Evolutionary conservation across 768 basidiomycete species (phyloP).

Genomic region (Russula griseocarnosa): DNA sequence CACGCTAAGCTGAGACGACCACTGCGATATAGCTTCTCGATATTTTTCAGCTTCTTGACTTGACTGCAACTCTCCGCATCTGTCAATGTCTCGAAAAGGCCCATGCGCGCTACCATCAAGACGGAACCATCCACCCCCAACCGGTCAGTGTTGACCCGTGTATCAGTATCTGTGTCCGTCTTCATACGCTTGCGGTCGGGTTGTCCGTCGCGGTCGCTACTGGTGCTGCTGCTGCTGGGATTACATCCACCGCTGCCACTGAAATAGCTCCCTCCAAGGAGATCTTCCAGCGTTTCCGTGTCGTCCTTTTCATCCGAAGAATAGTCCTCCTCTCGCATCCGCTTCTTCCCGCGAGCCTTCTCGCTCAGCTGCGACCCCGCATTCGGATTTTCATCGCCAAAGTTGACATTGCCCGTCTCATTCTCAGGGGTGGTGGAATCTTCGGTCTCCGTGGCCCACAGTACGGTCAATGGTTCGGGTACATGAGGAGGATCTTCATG

Average conservation of each 20-base stretch:
- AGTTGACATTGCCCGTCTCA: too few relatives aligned
- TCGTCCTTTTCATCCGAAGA: background rate
- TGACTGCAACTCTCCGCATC: background rate
- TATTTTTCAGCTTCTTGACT: background rate
- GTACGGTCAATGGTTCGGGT: too few relatives aligned
- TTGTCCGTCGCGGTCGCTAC: background rate
- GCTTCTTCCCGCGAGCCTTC: slow-evolving; percentile 18
- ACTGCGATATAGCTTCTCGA: slow-evolving; percentile 4
- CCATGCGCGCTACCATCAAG: background rate
- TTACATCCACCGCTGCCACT: too few relatives aligned
- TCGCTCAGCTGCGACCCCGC: background rate
- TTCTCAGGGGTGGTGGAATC: too few relatives aligned
- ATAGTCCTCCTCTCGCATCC: slow-evolving; percentile 4
- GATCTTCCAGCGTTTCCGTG: too few relatives aligned
- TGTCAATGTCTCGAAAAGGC: background rate
- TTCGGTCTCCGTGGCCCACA: too few relatives aligned
- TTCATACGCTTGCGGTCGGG: slow-evolving; percentile 6
- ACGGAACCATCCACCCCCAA: background rate
- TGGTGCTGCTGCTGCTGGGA: too few relatives aligned
- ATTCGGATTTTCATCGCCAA: too few relatives aligned
- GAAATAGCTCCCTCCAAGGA: background rate
- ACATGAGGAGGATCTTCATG: too few relatives aligned
- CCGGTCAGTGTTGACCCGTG: background rate
- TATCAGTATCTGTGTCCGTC: slow-evolving; percentile 3
- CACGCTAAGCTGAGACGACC: background rate